Conservation (phyloP, 257 asterid genomes). For the Ehretia macrophylla region DNA sequence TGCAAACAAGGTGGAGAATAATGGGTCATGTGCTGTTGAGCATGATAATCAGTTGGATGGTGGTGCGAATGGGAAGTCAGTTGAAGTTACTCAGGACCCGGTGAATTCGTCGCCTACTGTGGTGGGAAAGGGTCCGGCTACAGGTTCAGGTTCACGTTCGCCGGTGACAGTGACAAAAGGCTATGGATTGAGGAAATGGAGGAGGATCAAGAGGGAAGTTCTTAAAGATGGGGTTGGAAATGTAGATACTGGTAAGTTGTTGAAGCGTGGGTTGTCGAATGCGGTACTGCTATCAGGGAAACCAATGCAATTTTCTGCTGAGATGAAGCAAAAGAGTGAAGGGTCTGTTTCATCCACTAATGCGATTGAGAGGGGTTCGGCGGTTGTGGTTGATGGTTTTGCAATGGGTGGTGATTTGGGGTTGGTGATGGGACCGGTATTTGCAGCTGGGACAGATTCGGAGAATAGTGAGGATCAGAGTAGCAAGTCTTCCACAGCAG, state of each 20-base stretch:
- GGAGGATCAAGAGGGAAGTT: conserved; percentile 56
- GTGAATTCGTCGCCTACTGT: conserved; percentile 3
- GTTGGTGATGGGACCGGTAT: conserved; percentile 19
- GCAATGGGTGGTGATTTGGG: conserved; percentile 30
- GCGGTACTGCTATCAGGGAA: conserved; percentile 27
- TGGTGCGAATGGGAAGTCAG: conserved; percentile 24
- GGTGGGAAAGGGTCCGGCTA: conserved; percentile 11
- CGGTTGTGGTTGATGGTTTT: conserved; percentile 25
- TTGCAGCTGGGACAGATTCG: conserved; percentile 46
- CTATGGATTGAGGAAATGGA: conserved; percentile 73
- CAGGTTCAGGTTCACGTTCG: conserved; percentile 25
- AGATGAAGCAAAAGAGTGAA: conserved; percentile 38
- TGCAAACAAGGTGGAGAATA: conserved; percentile 20
- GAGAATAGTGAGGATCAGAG: conserved; percentile 64
- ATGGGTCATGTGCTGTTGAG: conserved; percentile 19
- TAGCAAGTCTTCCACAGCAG: conserved; percentile 69
- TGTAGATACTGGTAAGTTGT: conserved; percentile 27
- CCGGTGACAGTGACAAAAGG: conserved; percentile 34
- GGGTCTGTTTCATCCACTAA: conserved; percentile 56
- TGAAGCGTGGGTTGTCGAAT: conserved; percentile 32
- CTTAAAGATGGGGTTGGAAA: conserved; percentile 29
- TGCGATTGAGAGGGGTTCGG: conserved; percentile 27
- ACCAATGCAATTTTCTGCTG: conserved; percentile 32
- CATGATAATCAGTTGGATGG: too few relatives aligned
- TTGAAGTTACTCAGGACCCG: conserved; percentile 15